Evolutionary conservation across 1,284 basidiomycete species (phyloP).

Genomic region (Marasmius oreades): DNA sequence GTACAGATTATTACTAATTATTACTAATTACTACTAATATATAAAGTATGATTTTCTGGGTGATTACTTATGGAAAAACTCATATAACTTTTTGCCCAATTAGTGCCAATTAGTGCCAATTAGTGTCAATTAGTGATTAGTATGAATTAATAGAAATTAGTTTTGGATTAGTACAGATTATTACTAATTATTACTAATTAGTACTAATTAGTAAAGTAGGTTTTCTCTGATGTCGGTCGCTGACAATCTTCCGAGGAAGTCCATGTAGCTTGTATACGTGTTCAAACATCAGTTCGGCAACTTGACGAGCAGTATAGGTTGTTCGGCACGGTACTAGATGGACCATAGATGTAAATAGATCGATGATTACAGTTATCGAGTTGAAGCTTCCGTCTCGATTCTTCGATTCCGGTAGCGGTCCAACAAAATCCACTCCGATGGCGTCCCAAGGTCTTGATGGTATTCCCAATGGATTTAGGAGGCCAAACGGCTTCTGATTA

Average conservation of each 20-base stretch:
- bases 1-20: too few relatives aligned
- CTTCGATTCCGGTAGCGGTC: slow-evolving; percentile 27
- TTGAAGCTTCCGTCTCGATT: slow-evolving; percentile 25
- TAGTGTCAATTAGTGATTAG: too few relatives aligned
- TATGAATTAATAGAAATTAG: too few relatives aligned
- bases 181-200: too few relatives aligned
- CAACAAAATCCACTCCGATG: slow-evolving; percentile 34
- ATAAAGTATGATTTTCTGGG: too few relatives aligned
- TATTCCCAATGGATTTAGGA: slow-evolving; percentile 21
- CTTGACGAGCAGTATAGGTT: slow-evolving; percentile 14
- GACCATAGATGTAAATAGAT: slow-evolving; percentile 28
- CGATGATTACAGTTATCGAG: slow-evolving; percentile 27
- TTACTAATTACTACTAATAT: too few relatives aligned
- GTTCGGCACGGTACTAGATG: slow-evolving; percentile 23
- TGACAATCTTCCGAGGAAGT: slow-evolving; percentile 18
- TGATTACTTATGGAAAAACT: too few relatives aligned
- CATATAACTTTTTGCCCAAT: too few relatives aligned
- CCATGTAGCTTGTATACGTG: slow-evolving; percentile 22
- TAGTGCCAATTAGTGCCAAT: too few relatives aligned
- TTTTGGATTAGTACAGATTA: too few relatives aligned
- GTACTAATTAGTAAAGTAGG: too few relatives aligned
- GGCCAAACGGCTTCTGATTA: slow-evolving; percentile 21
- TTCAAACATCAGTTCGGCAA: slow-evolving; percentile 21
- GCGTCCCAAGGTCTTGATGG: slow-evolving; percentile 23
- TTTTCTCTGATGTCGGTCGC: too few relatives aligned